These are phyloP conservation scores for Pythium brassicae DNA, from an alignment of 352 stramenopile genomes.

Conservation along the genomic window DNA sequence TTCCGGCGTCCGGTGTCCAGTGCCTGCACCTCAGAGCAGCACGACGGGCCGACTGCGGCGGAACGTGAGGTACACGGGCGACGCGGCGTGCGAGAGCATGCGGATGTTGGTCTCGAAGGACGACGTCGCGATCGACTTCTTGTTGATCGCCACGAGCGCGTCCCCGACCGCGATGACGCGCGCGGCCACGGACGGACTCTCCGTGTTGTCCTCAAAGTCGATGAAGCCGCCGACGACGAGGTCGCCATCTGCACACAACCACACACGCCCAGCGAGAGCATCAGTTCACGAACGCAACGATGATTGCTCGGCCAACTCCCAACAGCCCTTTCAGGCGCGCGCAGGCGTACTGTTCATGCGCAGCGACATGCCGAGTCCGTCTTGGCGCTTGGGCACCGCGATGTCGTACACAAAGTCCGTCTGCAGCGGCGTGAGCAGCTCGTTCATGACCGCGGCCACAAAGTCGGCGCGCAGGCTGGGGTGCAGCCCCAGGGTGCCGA, in stretches of 20 bases:
- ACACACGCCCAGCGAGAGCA: conserved; percentile 1
- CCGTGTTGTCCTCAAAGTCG: conserved; percentile 75
- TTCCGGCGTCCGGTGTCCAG: no score
- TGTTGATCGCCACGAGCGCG: conserved; percentile 83
- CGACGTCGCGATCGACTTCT: conserved; percentile 82
- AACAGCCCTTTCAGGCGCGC: no score
- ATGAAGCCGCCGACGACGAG: conserved; percentile 79
- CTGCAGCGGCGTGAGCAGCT: conserved; percentile 71
- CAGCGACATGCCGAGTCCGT: conserved; percentile 81
- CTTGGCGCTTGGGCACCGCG: conserved; percentile 68
- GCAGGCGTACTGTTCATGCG: conserved; percentile 73
- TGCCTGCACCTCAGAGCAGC: conserved; percentile 70
- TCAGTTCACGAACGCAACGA: neutral
- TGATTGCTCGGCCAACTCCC: no score
- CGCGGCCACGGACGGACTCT: conserved; percentile 73
- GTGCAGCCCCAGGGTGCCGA: conserved; percentile 67
- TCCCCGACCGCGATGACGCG: conserved; percentile 77
- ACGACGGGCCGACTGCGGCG: conserved; percentile 55
- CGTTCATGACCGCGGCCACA: conserved; percentile 80
- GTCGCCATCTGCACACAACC: conserved; percentile 47
- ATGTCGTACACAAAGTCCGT: conserved; percentile 84
- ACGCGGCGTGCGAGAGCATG: conserved; percentile 70
- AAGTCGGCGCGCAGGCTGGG: conserved; percentile 75
- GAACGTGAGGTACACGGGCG: conserved; percentile 84
- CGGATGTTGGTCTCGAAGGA: conserved; percentile 86